Evolutionary conservation across 164 flowering plant species (phyloP), one percentile per base, ranked within the genome.

Genomic region (Vitis amurensis): DNA sequence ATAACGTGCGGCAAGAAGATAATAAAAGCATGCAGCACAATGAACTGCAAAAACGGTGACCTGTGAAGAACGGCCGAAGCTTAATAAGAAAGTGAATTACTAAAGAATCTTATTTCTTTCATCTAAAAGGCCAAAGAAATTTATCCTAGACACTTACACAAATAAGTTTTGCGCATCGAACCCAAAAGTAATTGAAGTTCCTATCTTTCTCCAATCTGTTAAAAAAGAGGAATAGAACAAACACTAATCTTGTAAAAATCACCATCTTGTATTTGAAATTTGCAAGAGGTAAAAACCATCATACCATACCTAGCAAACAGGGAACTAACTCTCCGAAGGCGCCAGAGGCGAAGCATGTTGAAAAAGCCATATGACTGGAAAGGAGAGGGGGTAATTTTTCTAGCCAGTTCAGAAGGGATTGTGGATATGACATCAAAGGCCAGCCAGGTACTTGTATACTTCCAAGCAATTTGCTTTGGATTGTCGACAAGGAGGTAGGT

Each of bases 331-430:
- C 99, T 84, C 53, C 97, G 79, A 19, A 96, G 94, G 78, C 99
- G 97, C 99, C 99, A 96, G 3, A 96, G 90, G 16, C 99, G 92
- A 75, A 96, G 97, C 98, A 96, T 92, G 79, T 88, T 92, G 82
- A 86, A 89, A 31, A 91, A 70, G 19, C 95, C 99, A 81, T 89
- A 92, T 0, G 84, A 61, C 4, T 59, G 75, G 11, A 87, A 66
- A 23, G 79, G 74, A 2, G 73, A 29, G 3, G 97, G 92, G 15
- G 85, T 76, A 48, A 93, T 79, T 73, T 80, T 85, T 44, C 64
- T 61, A 37, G 86, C 90, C 53, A 87, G 81, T 77, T 96, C 99
- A 8, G 91, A 78, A 11, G 99, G 99, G 59, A 92, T 77, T 19
- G 92, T 96, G 51, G 99, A 91, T 17, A 89, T 83, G 68, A 96